Evolutionary conservation across 75 land plant genomes (phyloP).

Genomic region (Picea glauca): DNA sequence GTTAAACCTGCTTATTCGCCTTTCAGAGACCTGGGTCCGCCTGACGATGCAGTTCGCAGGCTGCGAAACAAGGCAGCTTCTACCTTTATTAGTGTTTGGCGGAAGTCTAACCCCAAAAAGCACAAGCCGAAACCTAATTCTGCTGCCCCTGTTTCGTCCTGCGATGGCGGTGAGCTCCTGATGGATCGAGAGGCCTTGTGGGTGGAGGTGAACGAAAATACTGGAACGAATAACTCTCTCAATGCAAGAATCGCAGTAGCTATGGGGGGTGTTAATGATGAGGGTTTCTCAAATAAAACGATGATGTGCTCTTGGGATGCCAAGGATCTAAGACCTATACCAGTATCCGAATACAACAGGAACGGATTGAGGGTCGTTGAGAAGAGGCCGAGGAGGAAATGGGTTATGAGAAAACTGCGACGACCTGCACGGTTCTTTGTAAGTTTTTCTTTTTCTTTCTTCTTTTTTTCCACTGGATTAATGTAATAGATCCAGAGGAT

Average conservation of each 20-base stretch:
- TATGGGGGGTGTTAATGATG: background rate
- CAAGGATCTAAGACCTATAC: background rate
- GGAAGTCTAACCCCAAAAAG: no score
- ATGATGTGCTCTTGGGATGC: background rate
- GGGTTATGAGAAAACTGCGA: constrained; percentile 4
- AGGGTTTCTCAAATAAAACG: background rate
- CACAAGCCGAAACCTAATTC: no score
- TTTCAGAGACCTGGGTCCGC: background rate
- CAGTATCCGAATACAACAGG: no score
- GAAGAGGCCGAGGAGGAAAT: background rate
- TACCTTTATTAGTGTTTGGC: no score
- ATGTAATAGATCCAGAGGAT: no score
- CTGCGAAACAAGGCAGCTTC: no score
- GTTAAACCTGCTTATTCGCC: background rate
- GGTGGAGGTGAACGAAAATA: no score
- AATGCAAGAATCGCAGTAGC: background rate
- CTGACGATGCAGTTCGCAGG: no score
- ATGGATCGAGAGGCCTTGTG: no score
- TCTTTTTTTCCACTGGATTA: no score
- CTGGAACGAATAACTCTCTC: background rate
- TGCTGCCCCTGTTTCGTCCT: no score
- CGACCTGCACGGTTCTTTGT: background rate
- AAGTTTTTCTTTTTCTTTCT: background rate
- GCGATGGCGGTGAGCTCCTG: no score
- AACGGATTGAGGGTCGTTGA: background rate